Conservation (phyloP, 176 grass and related monocot genomes). For the Thinopyrum elongatum region DNA sequence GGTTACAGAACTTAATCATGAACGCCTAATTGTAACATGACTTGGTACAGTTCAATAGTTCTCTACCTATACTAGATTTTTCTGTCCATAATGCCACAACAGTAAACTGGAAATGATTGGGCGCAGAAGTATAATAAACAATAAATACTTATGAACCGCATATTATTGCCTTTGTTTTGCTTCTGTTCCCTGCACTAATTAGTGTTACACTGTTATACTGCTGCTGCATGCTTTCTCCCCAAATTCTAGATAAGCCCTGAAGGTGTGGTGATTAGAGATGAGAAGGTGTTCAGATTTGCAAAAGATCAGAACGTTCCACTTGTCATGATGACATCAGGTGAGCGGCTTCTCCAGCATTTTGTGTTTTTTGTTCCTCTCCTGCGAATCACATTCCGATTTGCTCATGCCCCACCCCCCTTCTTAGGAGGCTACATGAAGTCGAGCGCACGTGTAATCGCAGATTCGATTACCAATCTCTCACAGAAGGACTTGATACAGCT, state of each 20-base stretch:
- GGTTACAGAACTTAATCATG: not conserved
- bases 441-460: conserved; percentile 74
- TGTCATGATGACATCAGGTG: conserved; percentile 92
- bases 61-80: not conserved
- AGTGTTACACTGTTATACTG: not conserved
- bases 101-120: not conserved
- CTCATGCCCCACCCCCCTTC: not conserved
- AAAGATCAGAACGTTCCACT: conserved; percentile 87
- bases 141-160: not conserved
- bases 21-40: not conserved
- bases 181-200: not conserved
- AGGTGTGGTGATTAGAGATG: conserved; percentile 79
- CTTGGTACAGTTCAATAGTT: not conserved
- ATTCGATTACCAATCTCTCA: conserved; percentile 85
- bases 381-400: not conserved
- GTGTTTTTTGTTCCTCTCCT: not conserved
- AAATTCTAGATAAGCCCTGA: conserved; percentile 66
- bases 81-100: not conserved
- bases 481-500: conserved; percentile 73
- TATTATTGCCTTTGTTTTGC: not conserved
- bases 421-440: conserved; percentile 99
- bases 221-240: not conserved
- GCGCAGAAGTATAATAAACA: not conserved
- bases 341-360: not conserved
- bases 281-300: conserved; percentile 89